A percentile compares a stretch with the other conserved stretches of the same genome.
Evolutionary conservation across 1,284 basidiomycete species (phyloP).

Genomic region (Heimioporus punctisporus): DNA sequence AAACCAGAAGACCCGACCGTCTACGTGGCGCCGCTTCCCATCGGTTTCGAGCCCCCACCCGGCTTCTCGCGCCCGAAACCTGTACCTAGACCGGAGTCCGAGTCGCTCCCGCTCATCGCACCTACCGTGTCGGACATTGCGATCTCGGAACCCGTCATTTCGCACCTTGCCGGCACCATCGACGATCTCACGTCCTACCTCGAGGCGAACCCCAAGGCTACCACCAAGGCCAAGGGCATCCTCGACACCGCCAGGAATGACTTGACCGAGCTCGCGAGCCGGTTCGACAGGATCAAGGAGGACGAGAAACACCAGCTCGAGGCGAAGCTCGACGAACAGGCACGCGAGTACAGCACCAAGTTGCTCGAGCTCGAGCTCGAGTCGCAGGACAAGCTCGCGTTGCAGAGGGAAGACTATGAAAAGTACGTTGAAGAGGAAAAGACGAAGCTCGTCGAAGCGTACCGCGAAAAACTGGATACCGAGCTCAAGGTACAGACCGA

Average conservation of each 20-base stretch:
- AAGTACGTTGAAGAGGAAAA: conserved; percentile 85
- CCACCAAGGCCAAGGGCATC: conserved; percentile 69
- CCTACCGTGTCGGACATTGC: conserved; percentile 79
- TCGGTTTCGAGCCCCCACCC: conserved; percentile 92
- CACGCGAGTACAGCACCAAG: conserved; percentile 83
- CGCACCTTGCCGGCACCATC: conserved; percentile 92
- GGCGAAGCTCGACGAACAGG: conserved; percentile 81
- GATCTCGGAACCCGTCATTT: conserved; percentile 85
- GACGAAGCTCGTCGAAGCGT: conserved; percentile 73
- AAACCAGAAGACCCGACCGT: conserved; percentile 46
- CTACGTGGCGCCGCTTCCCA: conserved; percentile 77
- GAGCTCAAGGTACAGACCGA: conserved; percentile 92
- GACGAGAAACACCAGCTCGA: conserved; percentile 83
- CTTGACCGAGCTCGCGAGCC: conserved; percentile 76
- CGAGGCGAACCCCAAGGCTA: conserved; percentile 70
- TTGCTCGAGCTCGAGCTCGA: conserved; percentile 86
- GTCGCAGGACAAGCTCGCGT: conserved; percentile 82
- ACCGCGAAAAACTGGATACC: conserved; percentile 84
- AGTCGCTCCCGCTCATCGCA: conserved; percentile 77
- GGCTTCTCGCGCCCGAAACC: conserved; percentile 68
- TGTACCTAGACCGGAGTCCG: conserved; percentile 39
- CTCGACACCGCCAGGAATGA: conserved; percentile 83
- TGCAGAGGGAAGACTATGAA: conserved; percentile 88
- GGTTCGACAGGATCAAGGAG: conserved; percentile 83
- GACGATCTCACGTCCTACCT: conserved; percentile 91